Conservation (phyloP, 2,329 filamentous ascomycete species). For the Exophiala spinifera region DNA sequence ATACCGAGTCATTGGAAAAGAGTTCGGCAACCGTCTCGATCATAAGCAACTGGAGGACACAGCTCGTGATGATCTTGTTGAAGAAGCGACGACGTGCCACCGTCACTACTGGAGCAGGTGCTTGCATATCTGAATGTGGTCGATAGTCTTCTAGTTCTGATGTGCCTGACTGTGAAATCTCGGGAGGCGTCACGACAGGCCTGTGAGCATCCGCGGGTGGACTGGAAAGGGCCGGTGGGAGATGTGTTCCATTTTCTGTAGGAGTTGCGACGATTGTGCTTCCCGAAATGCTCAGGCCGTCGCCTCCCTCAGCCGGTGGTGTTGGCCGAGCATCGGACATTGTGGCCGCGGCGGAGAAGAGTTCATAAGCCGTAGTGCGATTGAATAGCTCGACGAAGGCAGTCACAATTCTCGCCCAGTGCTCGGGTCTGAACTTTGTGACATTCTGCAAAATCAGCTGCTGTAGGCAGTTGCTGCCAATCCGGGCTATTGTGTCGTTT, state of each 20-base stretch:
- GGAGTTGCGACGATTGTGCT: conserved; percentile 30
- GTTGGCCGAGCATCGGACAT: conserved; percentile 36
- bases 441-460: conserved; percentile 97
- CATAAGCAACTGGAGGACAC: conserved; percentile 95
- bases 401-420: conserved; percentile 93
- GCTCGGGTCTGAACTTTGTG: conserved; percentile 76
- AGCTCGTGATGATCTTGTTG: conserved; percentile 98
- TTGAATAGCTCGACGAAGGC: conserved; percentile 96
- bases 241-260: conserved; percentile 32
- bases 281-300: conserved; percentile 30
- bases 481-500: conserved; percentile 95
- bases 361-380: conserved; percentile 86
- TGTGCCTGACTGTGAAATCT: conserved; percentile 25
- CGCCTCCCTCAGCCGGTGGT: conserved; percentile 21
- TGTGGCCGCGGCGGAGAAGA: conserved; percentile 78
- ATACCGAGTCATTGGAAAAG: conserved; percentile 95
- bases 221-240: conserved; percentile 1
- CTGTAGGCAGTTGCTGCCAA: conserved; percentile 96
- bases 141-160: conserved; percentile 79
- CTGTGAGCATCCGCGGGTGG: conserved; percentile 24
- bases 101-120: conserved; percentile 88
- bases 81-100: conserved; percentile 92
- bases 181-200: conserved; percentile 25
- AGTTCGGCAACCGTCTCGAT: conserved; percentile 99
- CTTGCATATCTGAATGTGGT: conserved; percentile 70